Base-by-base conservation (phyloP, 169 alveolate species). In the Blepharisma undulans region DNA sequence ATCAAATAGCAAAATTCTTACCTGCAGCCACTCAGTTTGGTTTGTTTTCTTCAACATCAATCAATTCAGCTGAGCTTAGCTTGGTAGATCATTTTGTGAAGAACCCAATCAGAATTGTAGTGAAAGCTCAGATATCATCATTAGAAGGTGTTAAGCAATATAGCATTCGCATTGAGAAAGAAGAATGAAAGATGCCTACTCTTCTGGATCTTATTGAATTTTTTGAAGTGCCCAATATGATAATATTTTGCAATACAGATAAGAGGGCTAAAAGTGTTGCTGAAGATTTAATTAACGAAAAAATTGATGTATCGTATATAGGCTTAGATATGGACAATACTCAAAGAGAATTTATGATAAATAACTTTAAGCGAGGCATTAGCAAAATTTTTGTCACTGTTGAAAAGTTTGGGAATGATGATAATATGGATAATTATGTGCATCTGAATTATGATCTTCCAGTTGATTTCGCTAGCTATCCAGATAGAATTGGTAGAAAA, bases 401-500 rank as follows among this genome's bases (percentile, higher is more conserved):
- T 18, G 99, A 99, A 94, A 97, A 99, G 92, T 95, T 99, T 92
- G 99, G 99, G 66, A 98, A 99, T 80, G 99, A 99, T 93, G 99
- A 99, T 66, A 99, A 99, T 94, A 98, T 98, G 95, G 99, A 99
- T 87, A 95, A 99, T 0, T 96, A 99, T 74, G 99, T 99, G 87
- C n/a, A n/a, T n/a, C 99, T 99, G 95, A 99, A 99, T 97, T 99
- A 99, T 96, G 99, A 99, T 92, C 92, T 99, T 77, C 99, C 99
- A 1, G 96, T 95, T 72, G 97, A 99, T 66, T 98, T 98, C 60
- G 99, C 99, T 95, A 97, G 97, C 96, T 99, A 99, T 97, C 96
- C 99, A 87, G 99, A 99, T 94, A 96, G 99, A 86, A 99, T 99
- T 90, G 99, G 99, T 48, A 98, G 99, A 84, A 98, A 99, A 80